Percentiles rank a stretch among this genome's conserved stretches.
Evolutionary conservation across 75 land plant species (phyloP).

Genomic region (Pseudotsuga menziesii): DNA sequence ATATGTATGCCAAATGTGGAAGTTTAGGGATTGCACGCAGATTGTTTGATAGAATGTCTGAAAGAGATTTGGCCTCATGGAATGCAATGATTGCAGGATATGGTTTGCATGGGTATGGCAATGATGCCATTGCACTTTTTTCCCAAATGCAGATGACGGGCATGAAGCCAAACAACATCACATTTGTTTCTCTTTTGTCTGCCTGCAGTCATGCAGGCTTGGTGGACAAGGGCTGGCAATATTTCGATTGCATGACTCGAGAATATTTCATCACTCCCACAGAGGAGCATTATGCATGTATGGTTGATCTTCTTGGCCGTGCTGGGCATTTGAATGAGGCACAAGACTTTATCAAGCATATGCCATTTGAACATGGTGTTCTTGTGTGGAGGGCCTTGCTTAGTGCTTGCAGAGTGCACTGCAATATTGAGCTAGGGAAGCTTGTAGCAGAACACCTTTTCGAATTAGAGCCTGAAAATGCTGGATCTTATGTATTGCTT

Average conservation of each 20-base stretch:
- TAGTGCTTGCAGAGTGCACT: conserved; percentile 20
- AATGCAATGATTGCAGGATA: conserved; percentile 45
- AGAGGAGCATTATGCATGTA: conserved; percentile 28
- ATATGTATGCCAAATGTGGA: conserved; percentile 46
- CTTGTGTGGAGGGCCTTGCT: conserved; percentile 31
- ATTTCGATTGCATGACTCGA: conserved; percentile 19
- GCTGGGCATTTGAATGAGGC: conserved; percentile 29
- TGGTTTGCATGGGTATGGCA: conserved; percentile 22
- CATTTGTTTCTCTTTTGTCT: conserved; percentile 9
- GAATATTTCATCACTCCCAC: conserved; percentile 16
- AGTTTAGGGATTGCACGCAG: conserved; percentile 20
- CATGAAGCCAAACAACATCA: conserved; percentile 2
- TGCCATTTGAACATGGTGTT: not conserved
- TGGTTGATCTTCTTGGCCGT: conserved; percentile 28
- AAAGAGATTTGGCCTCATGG: conserved; percentile 47
- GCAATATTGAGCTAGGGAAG: conserved; percentile 18
- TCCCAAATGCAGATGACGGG: conserved; percentile 22
- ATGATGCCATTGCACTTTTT: conserved; percentile 32
- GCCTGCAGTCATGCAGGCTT: conserved; percentile 41
- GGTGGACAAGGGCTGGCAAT: conserved; percentile 20
- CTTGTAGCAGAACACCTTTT: conserved; percentile 17
- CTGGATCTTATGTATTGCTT: conserved; percentile 37
- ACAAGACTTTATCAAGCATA: not conserved
- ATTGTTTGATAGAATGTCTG: conserved; percentile 46
- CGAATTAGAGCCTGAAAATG: conserved; percentile 13